Evolutionary conservation across 2,329 filamentous ascomycete species (phyloP).

Genomic region (Colletotrichum tropicale): DNA sequence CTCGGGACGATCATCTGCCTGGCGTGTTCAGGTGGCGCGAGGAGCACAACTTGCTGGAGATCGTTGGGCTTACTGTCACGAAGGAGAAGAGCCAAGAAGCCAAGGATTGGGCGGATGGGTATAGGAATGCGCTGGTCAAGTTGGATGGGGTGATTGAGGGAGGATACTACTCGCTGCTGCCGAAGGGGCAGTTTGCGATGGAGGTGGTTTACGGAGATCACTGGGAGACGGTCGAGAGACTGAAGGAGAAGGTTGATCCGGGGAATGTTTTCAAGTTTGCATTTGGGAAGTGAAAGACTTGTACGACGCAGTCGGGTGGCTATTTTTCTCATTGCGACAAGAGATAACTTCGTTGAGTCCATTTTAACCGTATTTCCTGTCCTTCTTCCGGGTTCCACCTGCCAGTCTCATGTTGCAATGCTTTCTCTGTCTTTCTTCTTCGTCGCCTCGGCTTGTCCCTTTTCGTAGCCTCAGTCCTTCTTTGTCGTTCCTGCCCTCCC

Average conservation of each 20-base stretch:
- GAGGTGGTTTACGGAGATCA: conserved; percentile 33
- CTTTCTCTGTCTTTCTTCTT: neutral
- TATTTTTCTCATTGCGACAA: no score
- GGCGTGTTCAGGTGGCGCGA: conserved; percentile 33
- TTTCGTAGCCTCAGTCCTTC: no score
- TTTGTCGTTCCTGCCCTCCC: no score
- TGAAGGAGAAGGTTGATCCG: conserved; percentile 14
- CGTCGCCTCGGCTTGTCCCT: no score
- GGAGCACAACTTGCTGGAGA: conserved; percentile 40
- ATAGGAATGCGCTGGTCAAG: conserved; percentile 24
- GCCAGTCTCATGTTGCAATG: fast-evolving
- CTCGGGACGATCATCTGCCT: conserved; percentile 20
- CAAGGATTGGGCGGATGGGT: conserved; percentile 30
- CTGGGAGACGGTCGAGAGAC: conserved; percentile 10
- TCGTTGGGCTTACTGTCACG: conserved; percentile 28
- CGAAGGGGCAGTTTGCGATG: conserved; percentile 26
- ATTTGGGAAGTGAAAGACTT: neutral
- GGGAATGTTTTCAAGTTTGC: conserved; percentile 6
- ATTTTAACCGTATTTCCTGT: no score
- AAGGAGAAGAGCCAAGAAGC: conserved; percentile 25
- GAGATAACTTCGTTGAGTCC: no score
- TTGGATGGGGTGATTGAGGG: conserved; percentile 29
- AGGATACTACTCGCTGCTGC: conserved; percentile 35
- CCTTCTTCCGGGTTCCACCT: no score
- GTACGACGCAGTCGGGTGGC: fast-evolving